Base-by-base conservation (phyloP, 2,329 filamentous ascomycete genomes). In the Cladosporium halotolerans region DNA sequence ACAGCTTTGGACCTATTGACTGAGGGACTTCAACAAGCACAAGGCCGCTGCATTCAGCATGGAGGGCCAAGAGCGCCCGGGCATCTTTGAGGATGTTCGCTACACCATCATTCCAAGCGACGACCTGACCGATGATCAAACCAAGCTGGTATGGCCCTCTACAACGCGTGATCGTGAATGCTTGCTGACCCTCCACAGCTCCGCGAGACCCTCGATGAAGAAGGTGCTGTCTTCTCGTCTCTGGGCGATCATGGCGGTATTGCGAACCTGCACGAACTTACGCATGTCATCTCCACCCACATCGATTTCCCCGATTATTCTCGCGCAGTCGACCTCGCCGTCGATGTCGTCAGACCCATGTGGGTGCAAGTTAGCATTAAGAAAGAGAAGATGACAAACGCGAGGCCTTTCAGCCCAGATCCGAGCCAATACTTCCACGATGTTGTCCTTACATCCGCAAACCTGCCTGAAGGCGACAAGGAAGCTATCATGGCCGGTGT, bases 401-500 rank as follows among this genome's bases (percentile, higher is more conserved):
- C 91, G 9, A 83, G 92, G 39, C 87, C 89, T 13, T 95, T 86
- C 69, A 96, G 86, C 43, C 93, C 93, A 1, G 93, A 99, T 63
- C 91, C 92, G 2, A 82, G 86, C 55, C 83, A 96, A 67, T 93
- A 96, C 68, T 88, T 99, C 71, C 88, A 87, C 48, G 85, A 89
- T 61, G 86, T 97, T 40, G 81, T 87, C 28, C 78, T 96, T 14
- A 86, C 85, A 32, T 95, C 88, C 65, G 89, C 85, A 44, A 88
- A 93, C 63, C 82, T 99, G 44, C 93, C 93, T 0, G 76, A 82
- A 34, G 86, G 83, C 34, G 93, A 99, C 70, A 88, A 90, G 67
- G 92, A 97, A 72, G 88, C 90, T 9, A 96, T 99, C 53, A 83
- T 88, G 38, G 93, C 91, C 9, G 92, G 89, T 1, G 88, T 92